Conservation (phyloP, 164 flowering plant genomes). For the Warburgia ugandensis region DNA sequence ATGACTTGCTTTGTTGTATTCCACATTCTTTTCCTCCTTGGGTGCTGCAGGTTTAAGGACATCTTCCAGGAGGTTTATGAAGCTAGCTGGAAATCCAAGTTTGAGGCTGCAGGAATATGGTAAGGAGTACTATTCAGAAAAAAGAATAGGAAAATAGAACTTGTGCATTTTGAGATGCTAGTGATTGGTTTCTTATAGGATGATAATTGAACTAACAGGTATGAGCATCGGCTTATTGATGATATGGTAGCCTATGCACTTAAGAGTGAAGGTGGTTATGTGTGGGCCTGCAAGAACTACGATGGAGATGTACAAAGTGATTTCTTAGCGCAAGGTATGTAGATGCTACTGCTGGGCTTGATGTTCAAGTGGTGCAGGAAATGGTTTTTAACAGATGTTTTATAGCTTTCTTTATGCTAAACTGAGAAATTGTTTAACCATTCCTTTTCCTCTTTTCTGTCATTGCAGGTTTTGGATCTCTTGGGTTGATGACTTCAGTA, state of each 20-base stretch:
- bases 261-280: conserved; percentile 96
- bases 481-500: conserved; percentile 96
- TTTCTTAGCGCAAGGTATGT: conserved; percentile 92
- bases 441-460: neutral
- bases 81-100: conserved; percentile 67
- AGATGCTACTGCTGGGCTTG: neutral
- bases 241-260: conserved; percentile 98
- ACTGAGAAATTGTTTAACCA: neutral
- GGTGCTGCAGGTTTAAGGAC: conserved; percentile 61
- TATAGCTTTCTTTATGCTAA: neutral
- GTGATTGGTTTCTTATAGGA: neutral
- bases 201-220: conserved; percentile 38
- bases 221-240: conserved; percentile 94
- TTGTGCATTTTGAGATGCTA: neutral
- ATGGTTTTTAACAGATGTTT: neutral
- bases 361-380: neutral
- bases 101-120: conserved; percentile 81
- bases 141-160: neutral
- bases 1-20: neutral
- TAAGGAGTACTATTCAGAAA: conserved; percentile 17
- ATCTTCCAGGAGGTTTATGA: conserved; percentile 83
- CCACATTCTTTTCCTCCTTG: neutral
- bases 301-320: conserved; percentile 99
- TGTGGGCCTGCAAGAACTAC: conserved; percentile 98
- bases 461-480: conserved; percentile 87